Base-by-base conservation (phyloP, 352 stramenopile genomes). In the Thraustotheca clavata region DNA sequence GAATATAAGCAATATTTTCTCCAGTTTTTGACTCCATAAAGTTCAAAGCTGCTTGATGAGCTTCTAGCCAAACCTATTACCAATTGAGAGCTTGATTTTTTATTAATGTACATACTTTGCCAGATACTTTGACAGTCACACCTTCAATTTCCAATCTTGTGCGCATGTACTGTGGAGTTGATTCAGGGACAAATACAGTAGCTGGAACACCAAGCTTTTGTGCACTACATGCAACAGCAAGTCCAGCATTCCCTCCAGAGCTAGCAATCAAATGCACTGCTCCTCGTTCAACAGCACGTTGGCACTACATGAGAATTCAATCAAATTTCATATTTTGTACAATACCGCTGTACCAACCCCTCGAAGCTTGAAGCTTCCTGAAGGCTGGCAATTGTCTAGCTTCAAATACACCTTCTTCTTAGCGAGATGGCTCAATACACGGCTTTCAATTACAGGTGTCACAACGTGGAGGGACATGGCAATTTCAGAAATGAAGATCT, bases 351-450 rank as follows among this genome's bases (percentile, higher is more conserved):
- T 3, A 70, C 78, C 77, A 91, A 69, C 93, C 20, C 85, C 86
- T 14, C 87, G 70, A 46, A 92, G 70, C 73, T 96, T 96, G 72
- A 95, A 96, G 35, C 69, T 84, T 11, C 87, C 87, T 16, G 79
- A 87, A 5, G 71, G 59, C 71, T 95, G 87, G 9, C 88, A 60
- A 26, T 69, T 61, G 68, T 96, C 87, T 14, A 96, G 40, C 76
- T 96, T 96, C 3, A 94, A 62, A 65, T 76, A 91, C 14, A 95
- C 81, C 18, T 71, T 57, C 12, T 61, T 67, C 33, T 74, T 48
- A 29, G 63, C 69, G 20, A 78, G 41, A 29, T 62, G 38, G 14
- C 75, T 78, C 8, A 89, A 69, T 11, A 72, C 63, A 4, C 60
- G 54, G 24, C 79, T 89, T 36, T 76, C 62, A 59, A 93, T 69